These are phyloP conservation scores for Botrytis fabae DNA, from an alignment of 2,329 filamentous ascomycete genomes.

Conservation along the genomic window DNA sequence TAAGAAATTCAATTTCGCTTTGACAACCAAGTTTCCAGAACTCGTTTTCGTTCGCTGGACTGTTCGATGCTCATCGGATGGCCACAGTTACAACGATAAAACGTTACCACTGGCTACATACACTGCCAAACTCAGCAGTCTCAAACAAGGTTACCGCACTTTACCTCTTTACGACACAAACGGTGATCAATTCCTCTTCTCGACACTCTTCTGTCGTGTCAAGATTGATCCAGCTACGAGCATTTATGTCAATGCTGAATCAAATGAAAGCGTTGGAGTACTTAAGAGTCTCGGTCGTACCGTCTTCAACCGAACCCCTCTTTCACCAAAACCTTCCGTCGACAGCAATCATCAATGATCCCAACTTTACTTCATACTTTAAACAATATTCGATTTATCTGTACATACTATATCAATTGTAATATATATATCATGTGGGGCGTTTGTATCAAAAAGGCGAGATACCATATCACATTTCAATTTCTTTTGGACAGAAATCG, in stretches of 20 bases:
- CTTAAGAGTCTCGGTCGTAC: slow-evolving; percentile 58
- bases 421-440: slow-evolving; percentile 20
- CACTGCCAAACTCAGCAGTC: slow-evolving; percentile 85
- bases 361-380: not conserved
- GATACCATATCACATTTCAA: slow-evolving; percentile 10
- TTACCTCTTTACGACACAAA: slow-evolving; percentile 84
- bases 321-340: slow-evolving; percentile 35
- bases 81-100: slow-evolving; percentile 65
- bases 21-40: slow-evolving; percentile 93
- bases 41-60: slow-evolving; percentile 92
- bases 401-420: slow-evolving; percentile 28
- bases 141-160: slow-evolving; percentile 91
- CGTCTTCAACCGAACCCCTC: slow-evolving; percentile 53
- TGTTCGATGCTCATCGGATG: slow-evolving; percentile 82
- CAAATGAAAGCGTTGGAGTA: slow-evolving; percentile 50
- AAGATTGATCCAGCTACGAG: slow-evolving; percentile 61
- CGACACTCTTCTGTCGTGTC: slow-evolving; percentile 89
- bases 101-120: slow-evolving; percentile 76
- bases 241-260: slow-evolving; percentile 54
- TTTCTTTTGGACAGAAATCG: slow-evolving; percentile 15
- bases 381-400: slow-evolving; percentile 27
- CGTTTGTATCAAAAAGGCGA: slow-evolving; percentile 12
- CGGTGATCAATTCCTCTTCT: slow-evolving; percentile 92
- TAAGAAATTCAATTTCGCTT: slow-evolving; percentile 72
- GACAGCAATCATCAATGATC: slow-evolving; percentile 28